Percentiles rank a stretch among this genome's conserved stretches.
These are phyloP conservation scores for Magnaporthiopsis incrustans DNA, from an alignment of 2,329 filamentous ascomycete genomes.

Conservation along the genomic window DNA sequence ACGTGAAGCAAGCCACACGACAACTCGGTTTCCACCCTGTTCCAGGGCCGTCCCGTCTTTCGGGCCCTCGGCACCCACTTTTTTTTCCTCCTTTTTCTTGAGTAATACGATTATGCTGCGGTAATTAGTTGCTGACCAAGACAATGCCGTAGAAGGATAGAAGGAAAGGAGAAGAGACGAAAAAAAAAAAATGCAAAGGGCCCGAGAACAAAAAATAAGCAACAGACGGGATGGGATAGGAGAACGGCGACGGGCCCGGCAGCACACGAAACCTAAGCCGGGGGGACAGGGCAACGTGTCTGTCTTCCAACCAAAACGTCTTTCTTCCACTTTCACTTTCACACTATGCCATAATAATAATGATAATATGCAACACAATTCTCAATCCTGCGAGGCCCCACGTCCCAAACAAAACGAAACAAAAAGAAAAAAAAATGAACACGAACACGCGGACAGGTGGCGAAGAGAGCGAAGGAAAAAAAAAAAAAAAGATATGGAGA, in stretches of 20 bases:
- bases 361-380: not conserved
- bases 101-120: not conserved
- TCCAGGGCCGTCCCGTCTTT: not conserved
- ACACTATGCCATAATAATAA: not conserved
- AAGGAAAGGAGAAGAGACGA: not conserved
- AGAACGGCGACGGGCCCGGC: not conserved
- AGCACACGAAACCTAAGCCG: too few species aligned
- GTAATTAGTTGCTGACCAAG: not conserved
- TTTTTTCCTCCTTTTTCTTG: not conserved
- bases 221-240: not conserved
- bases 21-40: not conserved
- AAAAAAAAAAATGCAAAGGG: not conserved
- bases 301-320: too few species aligned
- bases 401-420: not conserved
- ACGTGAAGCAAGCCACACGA: not conserved
- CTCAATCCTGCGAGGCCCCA: not conserved
- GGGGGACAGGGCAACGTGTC: not conserved
- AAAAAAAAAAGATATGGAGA: not conserved
- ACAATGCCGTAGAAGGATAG: not conserved
- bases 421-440: not conserved
- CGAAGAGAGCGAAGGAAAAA: not conserved
- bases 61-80: not conserved
- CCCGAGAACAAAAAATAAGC: not conserved
- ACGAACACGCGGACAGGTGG: not conserved
- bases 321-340: conserved; percentile 1